A percentile compares a stretch with the other conserved stretches of the same genome.
These are phyloP conservation scores for Bremia lactucae DNA, from an alignment of 352 stramenopile genomes.

Conservation along the genomic window DNA sequence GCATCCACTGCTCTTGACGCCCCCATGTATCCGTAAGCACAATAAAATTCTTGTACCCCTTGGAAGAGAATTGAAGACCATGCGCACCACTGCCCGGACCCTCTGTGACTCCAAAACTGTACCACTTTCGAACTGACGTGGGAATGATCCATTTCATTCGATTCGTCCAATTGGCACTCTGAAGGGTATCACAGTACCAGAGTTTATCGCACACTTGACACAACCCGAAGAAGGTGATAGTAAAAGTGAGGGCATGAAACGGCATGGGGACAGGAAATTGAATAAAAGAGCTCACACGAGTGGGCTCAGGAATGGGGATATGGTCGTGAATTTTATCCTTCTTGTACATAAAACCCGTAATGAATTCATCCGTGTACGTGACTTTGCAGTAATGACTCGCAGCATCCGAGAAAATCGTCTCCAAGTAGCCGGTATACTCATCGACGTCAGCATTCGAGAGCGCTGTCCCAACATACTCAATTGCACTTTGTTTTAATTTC, in stretches of 20 bases:
- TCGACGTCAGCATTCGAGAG: constrained; percentile 48
- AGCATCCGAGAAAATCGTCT: constrained; percentile 75
- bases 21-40: constrained; percentile 80
- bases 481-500: constrained; percentile 64
- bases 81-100: constrained; percentile 75
- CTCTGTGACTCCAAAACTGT: constrained; percentile 72
- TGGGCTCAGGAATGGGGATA: constrained; percentile 79
- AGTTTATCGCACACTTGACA: constrained; percentile 84
- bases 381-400: constrained; percentile 79
- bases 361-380: constrained; percentile 76
- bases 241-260: constrained; percentile 82
- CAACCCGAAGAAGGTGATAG: constrained; percentile 73
- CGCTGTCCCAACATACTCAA: constrained; percentile 67
- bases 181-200: constrained; percentile 81
- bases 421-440: constrained; percentile 61
- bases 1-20: constrained; percentile 81
- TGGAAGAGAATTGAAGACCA: constrained; percentile 78
- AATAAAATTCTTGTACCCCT: constrained; percentile 85
- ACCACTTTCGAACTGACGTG: constrained; percentile 80
- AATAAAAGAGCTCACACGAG: constrained; percentile 80
- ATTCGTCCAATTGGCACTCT: constrained; percentile 72
- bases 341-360: constrained; percentile 85
- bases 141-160: constrained; percentile 88
- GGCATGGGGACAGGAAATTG: constrained; percentile 83
- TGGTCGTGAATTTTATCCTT: constrained; percentile 87